Conservation (phyloP, 1,139 yeast species). For the Candida sp. region DNA sequence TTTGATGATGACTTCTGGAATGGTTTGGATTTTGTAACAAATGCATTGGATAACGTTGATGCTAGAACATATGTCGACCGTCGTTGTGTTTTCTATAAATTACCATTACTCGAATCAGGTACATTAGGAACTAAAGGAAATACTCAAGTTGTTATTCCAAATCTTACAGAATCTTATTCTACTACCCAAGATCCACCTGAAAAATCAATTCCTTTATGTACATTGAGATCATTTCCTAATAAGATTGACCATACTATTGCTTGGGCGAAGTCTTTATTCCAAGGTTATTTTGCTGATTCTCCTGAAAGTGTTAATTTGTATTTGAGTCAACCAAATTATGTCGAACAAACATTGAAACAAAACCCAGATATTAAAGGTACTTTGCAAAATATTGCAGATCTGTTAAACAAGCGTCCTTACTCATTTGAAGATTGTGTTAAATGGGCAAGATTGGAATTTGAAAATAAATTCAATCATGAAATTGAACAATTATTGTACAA, state of each 20-base stretch:
- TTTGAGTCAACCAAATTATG: slow-evolving; percentile 87
- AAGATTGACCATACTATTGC: slow-evolving; percentile 99
- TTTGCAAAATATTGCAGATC: slow-evolving; percentile 70
- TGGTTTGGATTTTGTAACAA: slow-evolving; percentile 80
- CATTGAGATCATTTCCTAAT: slow-evolving; percentile 95
- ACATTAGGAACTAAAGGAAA: slow-evolving; percentile 98
- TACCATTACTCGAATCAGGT: slow-evolving; percentile 93
- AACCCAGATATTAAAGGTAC: slow-evolving; percentile 89
- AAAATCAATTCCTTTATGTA: slow-evolving; percentile 94
- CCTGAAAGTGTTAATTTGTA: slow-evolving; percentile 93
- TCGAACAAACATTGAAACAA: slow-evolving; percentile 87
- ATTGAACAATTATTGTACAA: slow-evolving; percentile 86
- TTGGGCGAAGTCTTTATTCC: slow-evolving; percentile 96
- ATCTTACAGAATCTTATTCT: slow-evolving; percentile 90
- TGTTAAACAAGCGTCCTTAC: slow-evolving; percentile 78
- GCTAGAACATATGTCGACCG: slow-evolving; percentile 98
- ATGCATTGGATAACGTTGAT: slow-evolving; percentile 95
- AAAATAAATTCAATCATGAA: slow-evolving; percentile 78
- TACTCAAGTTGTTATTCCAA: slow-evolving; percentile 94
- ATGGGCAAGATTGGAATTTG: slow-evolving; percentile 95
- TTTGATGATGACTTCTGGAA: slow-evolving; percentile 90
- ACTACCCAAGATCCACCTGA: slow-evolving; percentile 99
- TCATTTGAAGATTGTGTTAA: slow-evolving; percentile 89
- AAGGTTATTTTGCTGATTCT: slow-evolving; percentile 86
- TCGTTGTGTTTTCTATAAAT: slow-evolving; percentile 90